A percentile compares a stretch with the other conserved stretches of the same genome.
Evolutionary conservation across 1,284 basidiomycete genomes (phyloP).

Genomic region (Leccinum variabile): DNA sequence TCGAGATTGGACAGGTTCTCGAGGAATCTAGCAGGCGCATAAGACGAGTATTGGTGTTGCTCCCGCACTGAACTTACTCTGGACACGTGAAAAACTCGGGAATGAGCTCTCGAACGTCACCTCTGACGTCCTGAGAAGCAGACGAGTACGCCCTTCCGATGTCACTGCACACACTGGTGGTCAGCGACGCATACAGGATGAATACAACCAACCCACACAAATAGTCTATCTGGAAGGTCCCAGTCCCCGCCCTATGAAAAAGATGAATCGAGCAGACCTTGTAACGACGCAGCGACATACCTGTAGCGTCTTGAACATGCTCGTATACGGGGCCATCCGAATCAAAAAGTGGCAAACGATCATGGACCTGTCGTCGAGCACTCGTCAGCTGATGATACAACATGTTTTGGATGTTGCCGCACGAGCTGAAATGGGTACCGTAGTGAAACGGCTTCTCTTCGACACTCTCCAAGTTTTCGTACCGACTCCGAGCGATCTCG

Average conservation of each 20-base stretch:
- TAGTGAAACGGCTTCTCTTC: conserved; percentile 89
- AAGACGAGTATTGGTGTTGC: conserved; percentile 5
- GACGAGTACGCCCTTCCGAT: conserved; percentile 81
- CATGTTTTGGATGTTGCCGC: not conserved
- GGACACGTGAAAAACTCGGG: conserved; percentile 88
- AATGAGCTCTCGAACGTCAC: conserved; percentile 93
- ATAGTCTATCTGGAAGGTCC: conserved; percentile 93
- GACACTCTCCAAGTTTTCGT: conserved; percentile 76
- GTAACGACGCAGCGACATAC: conserved; percentile 29
- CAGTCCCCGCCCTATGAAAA: conserved; percentile 78
- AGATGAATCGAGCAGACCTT: not conserved
- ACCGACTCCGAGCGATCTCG: conserved; percentile 75
- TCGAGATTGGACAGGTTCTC: conserved; percentile 75
- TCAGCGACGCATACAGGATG: conserved; percentile 5
- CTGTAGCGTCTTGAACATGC: conserved; percentile 90
- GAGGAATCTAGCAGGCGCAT: conserved; percentile 52
- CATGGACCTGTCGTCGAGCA: conserved; percentile 60
- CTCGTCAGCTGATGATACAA: not conserved
- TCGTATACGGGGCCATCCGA: conserved; percentile 85
- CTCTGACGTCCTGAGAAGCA: conserved; percentile 83
- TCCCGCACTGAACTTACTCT: conserved; percentile 48
- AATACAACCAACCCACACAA: conserved; percentile 51
- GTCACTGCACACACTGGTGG: conserved; percentile 46
- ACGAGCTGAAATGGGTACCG: conserved; percentile 92
- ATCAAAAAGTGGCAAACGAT: conserved; percentile 96